Percentiles rank a stretch among this genome's conserved stretches.
Evolutionary conservation across 768 basidiomycete genomes (phyloP).

Genomic region (Exidia glandulosa): DNA sequence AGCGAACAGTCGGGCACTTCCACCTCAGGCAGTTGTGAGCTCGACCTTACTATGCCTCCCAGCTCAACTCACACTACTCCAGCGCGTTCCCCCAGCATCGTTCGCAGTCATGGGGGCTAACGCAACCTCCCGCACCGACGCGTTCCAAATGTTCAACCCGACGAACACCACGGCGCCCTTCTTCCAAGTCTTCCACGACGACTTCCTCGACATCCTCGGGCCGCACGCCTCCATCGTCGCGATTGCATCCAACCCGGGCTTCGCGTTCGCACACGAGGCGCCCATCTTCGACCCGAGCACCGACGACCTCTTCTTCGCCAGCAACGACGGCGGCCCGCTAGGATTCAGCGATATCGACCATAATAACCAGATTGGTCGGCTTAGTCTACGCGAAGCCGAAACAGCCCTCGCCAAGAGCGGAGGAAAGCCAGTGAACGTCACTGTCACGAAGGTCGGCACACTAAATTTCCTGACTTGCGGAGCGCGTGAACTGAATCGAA

Average conservation of each 20-base stretch:
- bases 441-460: slow-evolving; percentile 26
- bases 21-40: no score
- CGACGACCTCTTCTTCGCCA: slow-evolving; percentile 62
- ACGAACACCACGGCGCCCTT: slow-evolving; percentile 47
- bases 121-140: slow-evolving; percentile 25
- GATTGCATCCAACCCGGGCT: slow-evolving; percentile 48
- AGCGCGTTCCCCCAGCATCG: slow-evolving; percentile 21
- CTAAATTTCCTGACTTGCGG: slow-evolving; percentile 5
- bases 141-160: slow-evolving; percentile 40
- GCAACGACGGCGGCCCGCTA: slow-evolving; percentile 54
- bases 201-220: slow-evolving; percentile 52
- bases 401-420: slow-evolving; percentile 26
- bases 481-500: slow-evolving; percentile 5
- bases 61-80: no score
- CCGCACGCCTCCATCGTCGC: slow-evolving; percentile 41
- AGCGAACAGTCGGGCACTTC: no score
- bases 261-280: slow-evolving; percentile 72
- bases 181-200: slow-evolving; percentile 43
- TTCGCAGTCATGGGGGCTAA: slow-evolving; percentile 41
- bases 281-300: slow-evolving; percentile 56
- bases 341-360: slow-evolving; percentile 53
- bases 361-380: slow-evolving; percentile 52
- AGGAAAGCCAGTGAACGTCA: slow-evolving; percentile 34
- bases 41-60: no score
- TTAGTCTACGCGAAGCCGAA: slow-evolving; percentile 48